Evolutionary conservation across 169 alveolate genomes (phyloP).

Genomic region (Plasmodium sp.): DNA sequence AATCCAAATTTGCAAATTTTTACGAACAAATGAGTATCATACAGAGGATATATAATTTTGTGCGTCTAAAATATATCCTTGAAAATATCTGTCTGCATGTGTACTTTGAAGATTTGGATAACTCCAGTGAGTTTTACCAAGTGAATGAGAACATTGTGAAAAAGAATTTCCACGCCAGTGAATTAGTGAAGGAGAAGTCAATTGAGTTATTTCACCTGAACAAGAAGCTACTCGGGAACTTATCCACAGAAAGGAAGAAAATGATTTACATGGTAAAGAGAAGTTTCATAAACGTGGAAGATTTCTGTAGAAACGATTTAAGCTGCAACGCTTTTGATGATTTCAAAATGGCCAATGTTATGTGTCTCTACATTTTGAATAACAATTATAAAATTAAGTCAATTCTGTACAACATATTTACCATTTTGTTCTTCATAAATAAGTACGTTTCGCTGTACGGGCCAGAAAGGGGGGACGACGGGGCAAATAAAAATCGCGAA

Average conservation of each 20-base stretch:
- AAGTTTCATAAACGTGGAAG: conserved; percentile 26
- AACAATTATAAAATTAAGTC: conserved; percentile 68
- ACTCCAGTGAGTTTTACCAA: conserved; percentile 12
- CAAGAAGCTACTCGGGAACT: conserved; percentile 3
- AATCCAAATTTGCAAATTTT: conserved; percentile 35
- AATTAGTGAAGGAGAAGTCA: conserved; percentile 19
- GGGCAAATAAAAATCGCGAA: neutral
- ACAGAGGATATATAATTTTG: conserved; percentile 38
- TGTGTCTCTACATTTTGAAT: conserved; percentile 46
- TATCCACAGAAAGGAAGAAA: conserved; percentile 12
- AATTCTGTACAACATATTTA: conserved; percentile 53
- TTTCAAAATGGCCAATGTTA: conserved; percentile 46
- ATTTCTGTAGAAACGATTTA: conserved; percentile 38
- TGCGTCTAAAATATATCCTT: conserved; percentile 34
- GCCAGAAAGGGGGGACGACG: neutral
- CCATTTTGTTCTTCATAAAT: conserved; percentile 39
- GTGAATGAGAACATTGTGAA: neutral
- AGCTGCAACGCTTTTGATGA: conserved; percentile 29
- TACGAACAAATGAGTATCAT: conserved; percentile 58
- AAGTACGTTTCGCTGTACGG: neutral
- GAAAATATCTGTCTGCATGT: conserved; percentile 54
- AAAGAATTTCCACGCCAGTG: conserved; percentile 7
- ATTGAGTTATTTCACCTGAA: conserved; percentile 25
- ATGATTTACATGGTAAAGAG: conserved; percentile 17
- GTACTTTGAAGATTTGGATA: conserved; percentile 22